Base-by-base conservation (phyloP, 768 basidiomycete species). In the Mycena vitilis region DNA sequence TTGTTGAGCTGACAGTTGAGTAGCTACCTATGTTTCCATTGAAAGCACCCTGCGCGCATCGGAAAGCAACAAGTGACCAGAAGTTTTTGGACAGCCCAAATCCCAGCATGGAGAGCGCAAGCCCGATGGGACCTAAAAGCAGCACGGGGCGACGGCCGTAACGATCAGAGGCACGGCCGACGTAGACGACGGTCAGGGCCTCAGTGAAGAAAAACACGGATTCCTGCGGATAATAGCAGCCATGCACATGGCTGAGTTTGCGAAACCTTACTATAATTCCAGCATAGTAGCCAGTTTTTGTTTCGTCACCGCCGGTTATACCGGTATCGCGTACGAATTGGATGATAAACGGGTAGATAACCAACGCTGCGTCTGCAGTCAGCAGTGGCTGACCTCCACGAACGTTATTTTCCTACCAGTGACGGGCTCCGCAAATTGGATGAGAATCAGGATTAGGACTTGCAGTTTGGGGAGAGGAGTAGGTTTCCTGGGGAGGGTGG, bases 291-390 rank as follows among this genome's bases (percentile, higher is more conserved):
- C 83, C 83, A 7, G 78, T 80, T 57, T 78, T 81, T 18, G 71
- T 68, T 60, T 82, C 81, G 54, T 83, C 79, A 22, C 81, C 81
- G 13, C 72, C 66, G 0, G 82, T 81, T 23, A 83, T 73, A 0
- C 82, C 82, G 9, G 78, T 79, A 53, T 75, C 75, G 38, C 77
- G 71, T 10, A 84, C 77, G 38, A 82, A 77, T 45, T 81, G 78
- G 55, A 79, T 79, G 25, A 81, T 75, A 63, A 83, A 84, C 1
- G 82, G 82, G 60, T 80, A 82, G 44, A 83, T 80, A 18, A 83
- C 83, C 3, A 79, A 78, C 10, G 78, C 76, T 71, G 22, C 30
- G 11, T 10, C 47, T 5, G 25, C 13, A 15, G 30, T 20, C 22
- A 40, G 11, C 22, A 40, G 11, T 42, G 18, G 12, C 8, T 25